phyloP scores from a whole-genome alignment of 768 basidiomycete species.

The Tulasnella sp. region DNA sequence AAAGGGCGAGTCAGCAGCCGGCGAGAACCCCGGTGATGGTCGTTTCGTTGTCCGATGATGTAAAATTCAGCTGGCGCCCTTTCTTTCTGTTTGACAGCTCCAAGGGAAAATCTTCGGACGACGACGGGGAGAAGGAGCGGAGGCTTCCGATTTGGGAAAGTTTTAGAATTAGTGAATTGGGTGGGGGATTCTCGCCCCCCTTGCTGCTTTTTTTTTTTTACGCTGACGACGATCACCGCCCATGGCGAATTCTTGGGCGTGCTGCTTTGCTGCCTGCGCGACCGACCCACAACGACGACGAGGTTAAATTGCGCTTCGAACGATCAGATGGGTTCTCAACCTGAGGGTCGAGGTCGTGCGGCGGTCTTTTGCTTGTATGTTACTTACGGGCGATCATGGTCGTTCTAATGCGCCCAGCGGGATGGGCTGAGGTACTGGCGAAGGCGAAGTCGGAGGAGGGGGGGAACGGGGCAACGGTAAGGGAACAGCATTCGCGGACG shows the following conservation, averaged over 20 bases:
- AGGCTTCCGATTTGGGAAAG: not conserved
- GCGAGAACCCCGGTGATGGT: not conserved
- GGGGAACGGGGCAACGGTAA: not conserved
- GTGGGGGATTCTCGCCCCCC: not conserved
- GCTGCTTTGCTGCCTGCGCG: too few species aligned
- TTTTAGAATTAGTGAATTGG: not conserved
- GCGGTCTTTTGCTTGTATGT: not conserved
- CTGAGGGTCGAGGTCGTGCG: too few species aligned
- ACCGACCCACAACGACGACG: not conserved
- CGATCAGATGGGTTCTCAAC: not conserved
- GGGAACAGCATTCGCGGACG: not conserved
- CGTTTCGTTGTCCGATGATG: not conserved
- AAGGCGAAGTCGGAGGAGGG: not conserved
- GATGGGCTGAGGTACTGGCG: conserved; percentile 7
- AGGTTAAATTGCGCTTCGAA: not conserved
- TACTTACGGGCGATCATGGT: not conserved
- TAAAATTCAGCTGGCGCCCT: not conserved
- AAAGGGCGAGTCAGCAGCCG: not conserved
- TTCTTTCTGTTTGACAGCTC: too few species aligned
- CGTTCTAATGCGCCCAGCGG: conserved; percentile 1
- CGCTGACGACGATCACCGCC: conserved; percentile 4
- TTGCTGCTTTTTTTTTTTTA: not conserved
- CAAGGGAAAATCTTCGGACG: not conserved
- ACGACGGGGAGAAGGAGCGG: not conserved
- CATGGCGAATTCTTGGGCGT: not conserved